These are phyloP conservation scores for Colletotrichum sp. DNA, from an alignment of 2,329 filamentous ascomycete genomes.

Conservation along the genomic window DNA sequence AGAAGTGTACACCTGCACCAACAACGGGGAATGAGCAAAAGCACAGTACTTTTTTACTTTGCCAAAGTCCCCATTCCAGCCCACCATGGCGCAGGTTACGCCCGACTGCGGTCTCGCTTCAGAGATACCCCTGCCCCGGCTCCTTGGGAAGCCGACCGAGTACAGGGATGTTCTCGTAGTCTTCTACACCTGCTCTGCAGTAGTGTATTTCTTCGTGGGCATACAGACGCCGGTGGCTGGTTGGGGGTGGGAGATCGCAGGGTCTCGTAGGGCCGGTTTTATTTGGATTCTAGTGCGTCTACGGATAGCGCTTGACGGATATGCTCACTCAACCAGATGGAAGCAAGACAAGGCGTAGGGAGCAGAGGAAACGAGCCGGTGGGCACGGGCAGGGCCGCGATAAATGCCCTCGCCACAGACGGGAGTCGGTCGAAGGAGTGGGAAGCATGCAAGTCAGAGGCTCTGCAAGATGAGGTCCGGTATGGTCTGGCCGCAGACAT, in stretches of 20 bases:
- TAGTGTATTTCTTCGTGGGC: background rate
- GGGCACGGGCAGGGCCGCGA: background rate
- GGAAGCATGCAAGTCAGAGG: background rate
- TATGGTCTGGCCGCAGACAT: background rate
- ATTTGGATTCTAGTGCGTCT: background rate
- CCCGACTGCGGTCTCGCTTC: slow-evolving; percentile 8
- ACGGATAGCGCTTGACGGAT: background rate
- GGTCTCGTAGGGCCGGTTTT: slow-evolving; percentile 5
- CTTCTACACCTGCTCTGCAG: background rate
- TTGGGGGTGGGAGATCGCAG: background rate
- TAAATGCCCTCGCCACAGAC: background rate
- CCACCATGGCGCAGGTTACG: slow-evolving; percentile 6
- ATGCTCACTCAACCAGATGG: background rate
- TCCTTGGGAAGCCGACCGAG: background rate
- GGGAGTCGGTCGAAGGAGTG: background rate
- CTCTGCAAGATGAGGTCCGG: background rate
- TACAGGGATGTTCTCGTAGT: background rate
- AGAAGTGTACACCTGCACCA: background rate
- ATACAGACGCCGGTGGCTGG: background rate
- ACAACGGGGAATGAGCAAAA: background rate
- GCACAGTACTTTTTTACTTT: background rate
- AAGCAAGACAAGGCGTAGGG: background rate
- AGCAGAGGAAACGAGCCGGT: background rate
- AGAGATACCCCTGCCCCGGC: slow-evolving; percentile 1
- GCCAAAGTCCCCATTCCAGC: slow-evolving; percentile 3